A percentile compares a stretch with the other conserved stretches of the same genome.
These are phyloP conservation scores for Sisymbrium altissimum DNA, from an alignment of 345 rosid genomes.

Conservation along the genomic window DNA sequence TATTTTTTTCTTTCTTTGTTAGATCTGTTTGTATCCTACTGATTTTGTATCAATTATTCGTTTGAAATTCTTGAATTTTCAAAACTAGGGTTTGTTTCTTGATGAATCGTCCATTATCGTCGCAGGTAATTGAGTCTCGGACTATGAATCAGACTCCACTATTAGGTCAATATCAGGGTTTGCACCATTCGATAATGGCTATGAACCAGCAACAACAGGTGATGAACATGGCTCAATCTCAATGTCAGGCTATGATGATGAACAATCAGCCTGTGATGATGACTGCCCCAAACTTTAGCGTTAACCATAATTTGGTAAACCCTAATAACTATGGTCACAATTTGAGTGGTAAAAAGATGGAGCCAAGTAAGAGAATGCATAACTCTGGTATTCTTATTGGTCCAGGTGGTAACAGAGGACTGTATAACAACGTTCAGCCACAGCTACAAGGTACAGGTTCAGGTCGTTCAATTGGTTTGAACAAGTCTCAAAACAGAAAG, in stretches of 20 bases:
- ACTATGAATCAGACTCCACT: constrained; percentile 44
- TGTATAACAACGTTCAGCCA: background rate
- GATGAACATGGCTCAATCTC: background rate
- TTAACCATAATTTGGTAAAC: constrained; percentile 32
- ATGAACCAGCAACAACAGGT: constrained; percentile 40
- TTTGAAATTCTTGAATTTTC: too few species aligned
- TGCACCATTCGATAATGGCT: constrained; percentile 30
- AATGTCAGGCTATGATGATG: constrained; percentile 28
- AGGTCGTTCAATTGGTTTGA: constrained; percentile 10
- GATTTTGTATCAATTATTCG: too few species aligned
- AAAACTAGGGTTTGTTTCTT: background rate
- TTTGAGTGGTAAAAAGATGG: constrained; percentile 43
- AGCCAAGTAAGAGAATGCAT: too few species aligned
- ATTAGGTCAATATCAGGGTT: constrained; percentile 39
- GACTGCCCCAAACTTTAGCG: constrained; percentile 44
- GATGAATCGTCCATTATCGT: constrained; percentile 37
- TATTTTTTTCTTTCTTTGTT: too few species aligned
- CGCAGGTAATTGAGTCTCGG: background rate
- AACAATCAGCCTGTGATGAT: constrained; percentile 44
- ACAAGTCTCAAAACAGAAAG: background rate
- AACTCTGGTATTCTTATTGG: constrained; percentile 8
- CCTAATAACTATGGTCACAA: constrained; percentile 41
- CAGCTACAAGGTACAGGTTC: background rate
- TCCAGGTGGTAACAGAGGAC: background rate
- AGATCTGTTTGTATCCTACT: too few species aligned